Evolutionary conservation across 2,329 filamentous ascomycete genomes (phyloP).

Genomic region (Ophiostoma montium): DNA sequence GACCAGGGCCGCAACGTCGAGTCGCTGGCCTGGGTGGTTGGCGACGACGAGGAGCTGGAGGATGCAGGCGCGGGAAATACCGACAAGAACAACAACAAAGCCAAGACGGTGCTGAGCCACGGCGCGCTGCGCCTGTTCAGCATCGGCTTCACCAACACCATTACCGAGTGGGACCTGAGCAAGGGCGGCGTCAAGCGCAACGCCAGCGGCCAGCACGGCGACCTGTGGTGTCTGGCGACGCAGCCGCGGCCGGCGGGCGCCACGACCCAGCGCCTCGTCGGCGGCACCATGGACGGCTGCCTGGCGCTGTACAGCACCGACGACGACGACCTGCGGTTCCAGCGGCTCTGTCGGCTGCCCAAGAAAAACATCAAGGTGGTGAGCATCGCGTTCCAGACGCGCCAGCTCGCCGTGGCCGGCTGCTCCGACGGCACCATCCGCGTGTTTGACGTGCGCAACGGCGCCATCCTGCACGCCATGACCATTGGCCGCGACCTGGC

Average conservation of each 20-base stretch:
- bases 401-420: slow-evolving; percentile 70
- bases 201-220: slow-evolving; percentile 82
- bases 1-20: slow-evolving; percentile 80
- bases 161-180: slow-evolving; percentile 90
- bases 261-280: slow-evolving; percentile 49
- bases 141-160: slow-evolving; percentile 80
- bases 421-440: slow-evolving; percentile 96
- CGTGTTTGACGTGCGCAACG: slow-evolving; percentile 72
- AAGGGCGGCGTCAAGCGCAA: slow-evolving; percentile 65
- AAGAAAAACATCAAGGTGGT: slow-evolving; percentile 80
- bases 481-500: slow-evolving; percentile 66
- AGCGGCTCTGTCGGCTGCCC: slow-evolving; percentile 49
- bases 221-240: slow-evolving; percentile 90
- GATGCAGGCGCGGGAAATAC: too few relatives aligned
- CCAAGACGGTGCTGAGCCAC: slow-evolving; percentile 39
- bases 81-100: slow-evolving; percentile 22
- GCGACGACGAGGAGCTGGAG: slow-evolving; percentile 56
- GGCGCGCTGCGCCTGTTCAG: slow-evolving; percentile 84
- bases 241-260: slow-evolving; percentile 47
- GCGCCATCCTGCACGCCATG: slow-evolving; percentile 64
- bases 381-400: slow-evolving; percentile 79
- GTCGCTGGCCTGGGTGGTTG: slow-evolving; percentile 80
- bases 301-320: slow-evolving; percentile 77
- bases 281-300: slow-evolving; percentile 81
- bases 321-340: slow-evolving; percentile 69